Percentiles rank a stretch among this genome's conserved stretches.
Evolutionary conservation across 1,139 yeast genomes (phyloP).

Genomic region (Diutina sp.): DNA sequence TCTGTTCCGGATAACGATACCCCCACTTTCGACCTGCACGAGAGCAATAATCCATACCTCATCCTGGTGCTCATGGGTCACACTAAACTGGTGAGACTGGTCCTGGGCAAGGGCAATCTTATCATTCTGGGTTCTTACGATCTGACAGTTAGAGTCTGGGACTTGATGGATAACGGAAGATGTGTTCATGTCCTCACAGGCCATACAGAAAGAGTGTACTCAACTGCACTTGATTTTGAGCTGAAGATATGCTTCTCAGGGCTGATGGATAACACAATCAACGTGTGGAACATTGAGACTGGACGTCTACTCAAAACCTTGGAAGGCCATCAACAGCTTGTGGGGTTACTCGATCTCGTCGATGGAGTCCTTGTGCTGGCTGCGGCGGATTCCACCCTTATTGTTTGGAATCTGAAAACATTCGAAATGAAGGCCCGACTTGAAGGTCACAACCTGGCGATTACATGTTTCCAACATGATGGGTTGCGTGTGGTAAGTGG

Average conservation of each 20-base stretch:
- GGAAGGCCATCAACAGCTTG: conserved; percentile 82
- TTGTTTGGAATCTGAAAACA: conserved; percentile 84
- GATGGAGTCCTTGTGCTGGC: conserved; percentile 82
- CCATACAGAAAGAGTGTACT: conserved; percentile 78
- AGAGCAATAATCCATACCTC: conserved; percentile 51
- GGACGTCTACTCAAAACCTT: conserved; percentile 57
- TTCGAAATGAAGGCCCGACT: conserved; percentile 60
- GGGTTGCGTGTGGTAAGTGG: conserved; percentile 81
- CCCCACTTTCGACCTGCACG: conserved; percentile 26
- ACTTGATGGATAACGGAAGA: conserved; percentile 51
- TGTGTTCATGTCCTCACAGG: conserved; percentile 71
- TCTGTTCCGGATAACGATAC: conserved; percentile 19
- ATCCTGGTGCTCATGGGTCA: conserved; percentile 77
- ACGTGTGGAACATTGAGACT: conserved; percentile 77
- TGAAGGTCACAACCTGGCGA: conserved; percentile 79
- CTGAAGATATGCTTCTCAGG: conserved; percentile 82
- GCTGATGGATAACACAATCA: conserved; percentile 79
- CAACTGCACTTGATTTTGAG: conserved; percentile 68
- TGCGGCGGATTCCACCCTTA: conserved; percentile 85
- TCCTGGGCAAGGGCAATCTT: conserved; percentile 75
- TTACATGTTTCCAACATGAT: conserved; percentile 88
- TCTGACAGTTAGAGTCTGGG: conserved; percentile 88
- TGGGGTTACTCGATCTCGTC: conserved; percentile 73
- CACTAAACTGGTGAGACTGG: conserved; percentile 76
- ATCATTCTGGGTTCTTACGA: conserved; percentile 89